Evolutionary conservation across 495 filamentous ascomycete species (phyloP).

Genomic region (Daldinia childiae): DNA sequence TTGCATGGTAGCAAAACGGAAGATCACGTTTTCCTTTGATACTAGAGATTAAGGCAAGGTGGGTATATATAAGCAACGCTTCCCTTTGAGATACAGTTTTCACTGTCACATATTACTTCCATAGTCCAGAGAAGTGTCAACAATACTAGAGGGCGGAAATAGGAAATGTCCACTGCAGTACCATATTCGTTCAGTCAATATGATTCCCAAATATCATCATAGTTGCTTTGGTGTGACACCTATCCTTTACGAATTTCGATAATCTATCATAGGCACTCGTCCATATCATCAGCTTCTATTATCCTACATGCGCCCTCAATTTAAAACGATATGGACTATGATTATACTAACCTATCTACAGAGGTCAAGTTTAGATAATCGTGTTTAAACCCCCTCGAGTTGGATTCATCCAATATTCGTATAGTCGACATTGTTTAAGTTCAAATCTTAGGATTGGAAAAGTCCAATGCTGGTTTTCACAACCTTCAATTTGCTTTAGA

Average conservation of each 20-base stretch:
- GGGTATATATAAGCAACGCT: not conserved
- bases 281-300: too few relatives aligned
- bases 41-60: not conserved
- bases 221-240: not conserved
- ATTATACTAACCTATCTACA: too few relatives aligned
- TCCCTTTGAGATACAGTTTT: not conserved
- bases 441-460: too few relatives aligned
- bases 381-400: too few relatives aligned
- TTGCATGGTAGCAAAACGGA: not conserved
- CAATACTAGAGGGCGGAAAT: not conserved
- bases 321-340: too few relatives aligned
- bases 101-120: not conserved
- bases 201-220: not conserved
- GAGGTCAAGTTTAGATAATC: too few relatives aligned
- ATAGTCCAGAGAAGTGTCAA: not conserved
- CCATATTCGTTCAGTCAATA: not conserved
- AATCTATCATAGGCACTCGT: too few relatives aligned
- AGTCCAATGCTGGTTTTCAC: too few relatives aligned
- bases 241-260: not conserved
- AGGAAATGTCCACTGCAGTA: not conserved
- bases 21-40: not conserved
- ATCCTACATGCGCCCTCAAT: too few relatives aligned
- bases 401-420: too few relatives aligned
- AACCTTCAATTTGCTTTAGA: too few relatives aligned
- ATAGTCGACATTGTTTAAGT: too few relatives aligned